These are phyloP conservation scores for Phaseolus lunatus DNA, from an alignment of 306 rosid species.

Conservation along the genomic window DNA sequence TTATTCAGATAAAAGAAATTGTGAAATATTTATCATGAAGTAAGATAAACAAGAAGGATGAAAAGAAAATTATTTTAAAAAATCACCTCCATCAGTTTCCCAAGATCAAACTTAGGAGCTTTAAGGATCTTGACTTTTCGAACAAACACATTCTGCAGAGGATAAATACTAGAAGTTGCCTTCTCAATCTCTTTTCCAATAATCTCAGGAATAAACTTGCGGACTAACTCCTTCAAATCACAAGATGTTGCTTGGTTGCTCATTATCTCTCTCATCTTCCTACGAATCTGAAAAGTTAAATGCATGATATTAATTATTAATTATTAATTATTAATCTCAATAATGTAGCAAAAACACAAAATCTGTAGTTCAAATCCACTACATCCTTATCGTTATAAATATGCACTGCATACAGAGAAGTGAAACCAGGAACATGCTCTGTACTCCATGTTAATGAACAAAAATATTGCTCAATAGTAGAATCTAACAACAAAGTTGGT, in stretches of 20 bases:
- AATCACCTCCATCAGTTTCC: slow-evolving; percentile 87
- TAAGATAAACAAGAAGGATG: no score
- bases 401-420: not conserved
- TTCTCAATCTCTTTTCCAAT: slow-evolving; percentile 96
- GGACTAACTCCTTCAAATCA: slow-evolving; percentile 89
- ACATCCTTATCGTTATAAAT: no score
- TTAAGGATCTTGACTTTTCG: slow-evolving; percentile 92
- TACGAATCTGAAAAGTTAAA: slow-evolving; percentile 67
- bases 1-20: not conserved
- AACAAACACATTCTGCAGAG: slow-evolving; percentile 84
- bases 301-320: not conserved
- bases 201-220: slow-evolving; percentile 85
- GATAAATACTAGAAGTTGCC: slow-evolving; percentile 80
- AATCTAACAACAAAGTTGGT: not conserved
- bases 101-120: slow-evolving; percentile 96
- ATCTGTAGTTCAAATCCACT: no score
- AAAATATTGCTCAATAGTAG: not conserved
- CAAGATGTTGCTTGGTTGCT: slow-evolving; percentile 76
- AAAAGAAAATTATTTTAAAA: not conserved
- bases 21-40: no score
- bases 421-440: not conserved
- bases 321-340: not conserved
- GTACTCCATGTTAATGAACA: not conserved
- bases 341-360: no score
- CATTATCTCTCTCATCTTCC: slow-evolving; percentile 96